Evolutionary conservation across 352 stramenopile genomes (phyloP), one percentile per base, ranked within the genome.

Genomic region (Pythium volutum): DNA sequence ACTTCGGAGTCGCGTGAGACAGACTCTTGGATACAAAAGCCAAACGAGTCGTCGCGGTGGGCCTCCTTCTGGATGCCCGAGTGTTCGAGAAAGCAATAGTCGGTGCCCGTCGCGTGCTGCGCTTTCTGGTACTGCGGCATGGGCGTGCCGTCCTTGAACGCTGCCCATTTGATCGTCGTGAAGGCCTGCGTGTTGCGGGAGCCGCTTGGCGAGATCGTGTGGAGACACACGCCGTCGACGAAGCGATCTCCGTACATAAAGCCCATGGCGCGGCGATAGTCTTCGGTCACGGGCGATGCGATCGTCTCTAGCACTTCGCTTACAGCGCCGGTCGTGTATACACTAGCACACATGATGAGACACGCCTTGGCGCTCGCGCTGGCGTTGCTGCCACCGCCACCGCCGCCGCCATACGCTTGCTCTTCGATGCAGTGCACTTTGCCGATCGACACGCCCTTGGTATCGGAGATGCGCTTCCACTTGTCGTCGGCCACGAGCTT

Each of bases 11-110:
- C 76, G 15, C 83, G 79, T 10, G 67, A 50, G 55, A 92, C 81
- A 16, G 81, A 90, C 48, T 90, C 77, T 36, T 89, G 76, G 16
- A 91, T 65, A 42, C 79, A 78, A 55, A 89, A 92, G 11, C 83
- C 83, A 48, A 80, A 86, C 4, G 69, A 52, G 14, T 70, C 72
- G 23, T 63, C 61, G 15, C 23, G 34, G 16, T 52, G 8, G 18
- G 57, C 31, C 38, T 77, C 64, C 14, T 54, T 59, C 47, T 71
- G 57, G 23, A 92, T 77, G 4, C 83, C 83, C 7, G 77, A 69
- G 63, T 89, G 77, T 49, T 92, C 83, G n/a, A 92, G 61, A 58
- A 88, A 90, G 71, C 79, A 90, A 61, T 92, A 92, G 70, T 92
- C 83, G 29, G 70, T 81, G 25, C 77, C 79, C 25, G 65, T 42